These are phyloP conservation scores for Penicillium sp. DNA, from an alignment of 2,329 filamentous ascomycete genomes.

Conservation along the genomic window DNA sequence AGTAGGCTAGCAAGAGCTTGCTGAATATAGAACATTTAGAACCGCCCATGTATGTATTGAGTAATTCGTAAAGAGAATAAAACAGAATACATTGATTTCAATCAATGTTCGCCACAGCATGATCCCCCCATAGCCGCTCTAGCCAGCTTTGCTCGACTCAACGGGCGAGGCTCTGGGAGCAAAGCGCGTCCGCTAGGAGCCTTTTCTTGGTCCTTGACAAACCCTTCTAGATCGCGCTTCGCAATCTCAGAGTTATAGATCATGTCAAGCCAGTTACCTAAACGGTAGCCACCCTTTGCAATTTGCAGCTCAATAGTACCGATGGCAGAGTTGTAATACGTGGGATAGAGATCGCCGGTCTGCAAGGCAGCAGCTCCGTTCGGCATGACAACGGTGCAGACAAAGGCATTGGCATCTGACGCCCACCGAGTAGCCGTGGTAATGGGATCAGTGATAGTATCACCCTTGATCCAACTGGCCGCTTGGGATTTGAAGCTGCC, in stretches of 20 bases:
- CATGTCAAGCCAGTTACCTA: conserved; percentile 50
- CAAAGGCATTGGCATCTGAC: conserved; percentile 58
- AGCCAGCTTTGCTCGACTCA: conserved; percentile 18
- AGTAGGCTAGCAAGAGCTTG: neutral
- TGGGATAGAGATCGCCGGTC: conserved; percentile 58
- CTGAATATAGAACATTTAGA: neutral
- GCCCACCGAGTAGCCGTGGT: conserved; percentile 61
- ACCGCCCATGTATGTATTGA: too few relatives aligned
- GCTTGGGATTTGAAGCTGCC: conserved; percentile 47
- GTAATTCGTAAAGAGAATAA: too few relatives aligned
- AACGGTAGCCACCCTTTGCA: conserved; percentile 62
- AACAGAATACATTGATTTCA: neutral
- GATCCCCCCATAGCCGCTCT: conserved; percentile 20
- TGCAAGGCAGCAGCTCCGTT: conserved; percentile 54
- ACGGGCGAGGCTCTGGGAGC: conserved; percentile 6
- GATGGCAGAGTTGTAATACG: conserved; percentile 52
- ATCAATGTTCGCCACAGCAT: conserved; percentile 11
- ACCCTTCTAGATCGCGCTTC: conserved; percentile 8
- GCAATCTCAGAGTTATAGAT: conserved; percentile 16
- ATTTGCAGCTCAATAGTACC: conserved; percentile 56
- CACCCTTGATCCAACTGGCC: conserved; percentile 53
- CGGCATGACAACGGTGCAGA: conserved; percentile 63
- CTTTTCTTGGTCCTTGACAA: neutral
- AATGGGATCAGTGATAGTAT: conserved; percentile 52
- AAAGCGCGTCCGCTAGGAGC: conserved; percentile 1